Conservation (phyloP, 2,329 filamentous ascomycete genomes). For the Aspergillus sergii region DNA sequence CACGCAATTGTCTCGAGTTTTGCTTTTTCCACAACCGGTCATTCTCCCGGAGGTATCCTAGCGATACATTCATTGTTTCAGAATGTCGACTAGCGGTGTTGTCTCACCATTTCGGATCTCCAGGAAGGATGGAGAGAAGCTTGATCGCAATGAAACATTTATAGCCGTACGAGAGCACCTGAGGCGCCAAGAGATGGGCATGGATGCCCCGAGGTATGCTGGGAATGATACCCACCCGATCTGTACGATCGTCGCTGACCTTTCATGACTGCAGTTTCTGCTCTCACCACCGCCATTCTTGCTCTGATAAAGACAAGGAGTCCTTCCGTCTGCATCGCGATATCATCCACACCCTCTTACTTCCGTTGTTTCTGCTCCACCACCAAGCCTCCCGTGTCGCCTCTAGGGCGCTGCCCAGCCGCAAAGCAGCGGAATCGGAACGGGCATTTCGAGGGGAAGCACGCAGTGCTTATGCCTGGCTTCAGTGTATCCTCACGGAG, state of each 20-base stretch:
- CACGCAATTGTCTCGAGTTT: background rate
- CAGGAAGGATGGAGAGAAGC: slow-evolving; percentile 29
- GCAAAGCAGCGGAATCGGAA: slow-evolving; percentile 56
- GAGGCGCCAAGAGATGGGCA: slow-evolving; percentile 38
- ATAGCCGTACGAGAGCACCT: slow-evolving; percentile 36
- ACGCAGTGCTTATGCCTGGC: slow-evolving; percentile 60
- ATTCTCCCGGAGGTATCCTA: background rate
- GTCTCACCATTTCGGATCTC: slow-evolving; percentile 37
- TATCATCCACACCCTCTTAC: slow-evolving; percentile 60
- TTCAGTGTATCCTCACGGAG: slow-evolving; percentile 60
- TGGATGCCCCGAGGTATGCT: slow-evolving; percentile 34
- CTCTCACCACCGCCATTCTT: slow-evolving; percentile 34
- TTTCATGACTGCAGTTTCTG: slow-evolving; percentile 35
- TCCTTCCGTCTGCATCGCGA: slow-evolving; percentile 57
- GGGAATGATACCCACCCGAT: background rate
- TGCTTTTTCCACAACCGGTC: background rate
- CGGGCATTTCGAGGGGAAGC: slow-evolving; percentile 60
- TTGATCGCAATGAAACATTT: slow-evolving; percentile 41
- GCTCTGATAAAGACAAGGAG: slow-evolving; percentile 34
- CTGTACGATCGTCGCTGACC: slow-evolving; percentile 12
- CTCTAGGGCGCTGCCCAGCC: slow-evolving; percentile 50
- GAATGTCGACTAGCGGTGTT: slow-evolving; percentile 20
- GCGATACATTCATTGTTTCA: slow-evolving; percentile 6
- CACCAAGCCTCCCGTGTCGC: slow-evolving; percentile 58
- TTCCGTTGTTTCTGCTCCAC: slow-evolving; percentile 61